Evolutionary conservation across 805 yeast genomes (phyloP).

Genomic region (Saturnispora bothae): DNA sequence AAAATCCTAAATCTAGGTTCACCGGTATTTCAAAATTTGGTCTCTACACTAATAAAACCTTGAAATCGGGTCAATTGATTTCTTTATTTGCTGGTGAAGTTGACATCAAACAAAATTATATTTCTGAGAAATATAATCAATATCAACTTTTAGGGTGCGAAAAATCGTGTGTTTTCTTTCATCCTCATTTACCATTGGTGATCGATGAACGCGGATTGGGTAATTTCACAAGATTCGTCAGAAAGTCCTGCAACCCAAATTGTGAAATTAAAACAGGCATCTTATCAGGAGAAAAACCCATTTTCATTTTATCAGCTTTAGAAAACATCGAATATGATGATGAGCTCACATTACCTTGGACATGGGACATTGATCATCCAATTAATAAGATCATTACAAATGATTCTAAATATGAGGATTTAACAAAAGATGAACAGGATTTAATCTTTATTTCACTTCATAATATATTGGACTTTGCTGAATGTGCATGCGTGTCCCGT

Average conservation of each 20-base stretch:
- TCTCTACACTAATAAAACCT: slow-evolving; percentile 33
- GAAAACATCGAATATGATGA: slow-evolving; percentile 50
- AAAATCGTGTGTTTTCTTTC: slow-evolving; percentile 46
- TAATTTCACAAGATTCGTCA: slow-evolving; percentile 58
- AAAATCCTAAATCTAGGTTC: slow-evolving; percentile 46
- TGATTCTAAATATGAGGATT: slow-evolving; percentile 41
- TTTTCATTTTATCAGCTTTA: slow-evolving; percentile 47
- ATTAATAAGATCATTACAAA: slow-evolving; percentile 40
- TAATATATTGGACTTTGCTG: slow-evolving; percentile 44
- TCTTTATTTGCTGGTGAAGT: slow-evolving; percentile 67
- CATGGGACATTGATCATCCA: slow-evolving; percentile 78
- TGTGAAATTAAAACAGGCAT: slow-evolving; percentile 46
- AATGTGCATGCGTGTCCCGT: slow-evolving; percentile 50
- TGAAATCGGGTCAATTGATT: slow-evolving; percentile 41
- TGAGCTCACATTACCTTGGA: slow-evolving; percentile 78
- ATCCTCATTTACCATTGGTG: slow-evolving; percentile 49
- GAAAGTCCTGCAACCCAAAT: slow-evolving; percentile 72
- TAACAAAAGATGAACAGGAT: slow-evolving; percentile 43
- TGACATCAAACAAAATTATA: slow-evolving; percentile 53
- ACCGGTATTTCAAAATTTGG: slow-evolving; percentile 65
- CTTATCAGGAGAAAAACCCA: slow-evolving; percentile 30
- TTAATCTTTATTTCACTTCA: slow-evolving; percentile 52
- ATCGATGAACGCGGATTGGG: slow-evolving; percentile 78
- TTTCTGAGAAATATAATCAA: slow-evolving; percentile 59
- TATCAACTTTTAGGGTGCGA: slow-evolving; percentile 66